Percentiles rank a stretch among this genome's conserved stretches.
Evolutionary conservation across 2,329 filamentous ascomycete genomes (phyloP).

Genomic region (Neofusicoccum parvum): DNA sequence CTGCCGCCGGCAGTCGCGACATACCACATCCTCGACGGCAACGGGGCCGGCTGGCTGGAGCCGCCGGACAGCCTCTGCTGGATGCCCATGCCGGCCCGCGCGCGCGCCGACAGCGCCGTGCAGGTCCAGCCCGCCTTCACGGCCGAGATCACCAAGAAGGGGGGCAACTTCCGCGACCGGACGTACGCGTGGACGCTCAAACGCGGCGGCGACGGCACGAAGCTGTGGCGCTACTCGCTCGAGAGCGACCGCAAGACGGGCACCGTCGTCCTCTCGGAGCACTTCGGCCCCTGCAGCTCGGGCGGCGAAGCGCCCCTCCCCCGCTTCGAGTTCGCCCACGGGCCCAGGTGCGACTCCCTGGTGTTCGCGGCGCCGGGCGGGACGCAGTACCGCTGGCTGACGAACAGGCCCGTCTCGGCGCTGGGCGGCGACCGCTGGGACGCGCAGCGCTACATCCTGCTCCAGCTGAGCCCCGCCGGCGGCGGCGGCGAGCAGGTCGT

Average conservation of each 20-base stretch:
- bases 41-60: neutral
- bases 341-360: neutral
- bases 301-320: neutral
- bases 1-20: too few relatives aligned
- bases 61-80: neutral
- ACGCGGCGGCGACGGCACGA: neutral
- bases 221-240: neutral
- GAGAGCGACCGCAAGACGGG: neutral
- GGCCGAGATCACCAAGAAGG: too few relatives aligned
- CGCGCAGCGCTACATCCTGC: too few relatives aligned
- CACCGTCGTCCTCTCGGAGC: neutral
- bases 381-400: neutral
- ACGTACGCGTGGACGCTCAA: too few relatives aligned
- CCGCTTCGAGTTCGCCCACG: neutral
- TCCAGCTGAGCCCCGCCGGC: too few relatives aligned
- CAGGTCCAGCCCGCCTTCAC: neutral
- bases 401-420: neutral
- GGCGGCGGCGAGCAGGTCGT: neutral
- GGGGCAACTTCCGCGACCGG: too few relatives aligned
- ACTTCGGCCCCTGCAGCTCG: neutral
- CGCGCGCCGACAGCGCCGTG: neutral
- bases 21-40: neutral
- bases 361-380: neutral
- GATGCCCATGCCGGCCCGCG: neutral
- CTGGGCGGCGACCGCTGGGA: too few relatives aligned